phyloP scores from a whole-genome alignment of 2,329 filamentous ascomycete species.

The Plectosphaerella cucumerina region DNA sequence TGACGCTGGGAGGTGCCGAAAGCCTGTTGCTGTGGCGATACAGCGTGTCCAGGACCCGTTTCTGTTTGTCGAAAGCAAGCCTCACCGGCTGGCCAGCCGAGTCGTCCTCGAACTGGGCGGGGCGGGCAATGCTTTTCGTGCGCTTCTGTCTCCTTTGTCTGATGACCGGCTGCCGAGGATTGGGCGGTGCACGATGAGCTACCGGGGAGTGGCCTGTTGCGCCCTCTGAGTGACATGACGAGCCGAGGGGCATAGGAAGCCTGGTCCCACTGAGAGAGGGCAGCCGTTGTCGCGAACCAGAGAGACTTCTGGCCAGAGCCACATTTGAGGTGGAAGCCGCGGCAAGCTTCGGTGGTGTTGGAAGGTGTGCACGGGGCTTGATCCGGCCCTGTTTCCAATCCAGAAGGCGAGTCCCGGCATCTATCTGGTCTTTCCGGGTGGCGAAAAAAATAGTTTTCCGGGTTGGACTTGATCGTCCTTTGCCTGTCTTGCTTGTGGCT shows the following conservation, averaged over 20 bases:
- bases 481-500: conserved; percentile 38
- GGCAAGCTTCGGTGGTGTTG: no score
- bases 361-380: conserved; percentile 25
- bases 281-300: not conserved
- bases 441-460: conserved; percentile 58
- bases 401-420: conserved; percentile 47
- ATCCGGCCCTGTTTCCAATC: conserved; percentile 55
- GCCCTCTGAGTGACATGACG: no score
- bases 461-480: conserved; percentile 51
- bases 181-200: not conserved
- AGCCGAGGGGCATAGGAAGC: no score
- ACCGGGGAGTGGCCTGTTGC: no score
- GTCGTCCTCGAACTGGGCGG: conserved; percentile 53
- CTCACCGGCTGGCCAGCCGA: conserved; percentile 27
- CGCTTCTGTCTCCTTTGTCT: not conserved
- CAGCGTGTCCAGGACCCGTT: conserved; percentile 50
- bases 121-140: conserved; percentile 13
- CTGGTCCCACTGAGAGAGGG: not conserved
- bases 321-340: no score
- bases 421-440: conserved; percentile 55
- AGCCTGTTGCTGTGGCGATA: conserved; percentile 30
- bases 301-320: not conserved
- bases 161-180: not conserved
- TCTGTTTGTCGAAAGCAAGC: conserved; percentile 43
- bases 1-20: conserved; percentile 10